A percentile compares a stretch with the other conserved stretches of the same genome.
Conservation (phyloP, 176 grass and related monocot genomes). For the Melocanna baccifera region DNA sequence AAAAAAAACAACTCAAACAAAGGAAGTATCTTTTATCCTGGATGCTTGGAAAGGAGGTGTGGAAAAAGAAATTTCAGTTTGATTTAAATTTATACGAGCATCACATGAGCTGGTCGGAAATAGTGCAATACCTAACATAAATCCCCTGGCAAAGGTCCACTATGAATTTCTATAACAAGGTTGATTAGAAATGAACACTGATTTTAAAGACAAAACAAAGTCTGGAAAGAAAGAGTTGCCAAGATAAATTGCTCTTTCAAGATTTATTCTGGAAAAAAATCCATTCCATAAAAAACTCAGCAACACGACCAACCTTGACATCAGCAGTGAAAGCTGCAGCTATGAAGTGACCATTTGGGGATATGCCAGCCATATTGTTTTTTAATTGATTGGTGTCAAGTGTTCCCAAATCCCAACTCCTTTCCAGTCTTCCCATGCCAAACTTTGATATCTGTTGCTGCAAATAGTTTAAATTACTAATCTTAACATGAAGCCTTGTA, state of each 20-base stretch:
- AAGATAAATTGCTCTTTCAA: background rate
- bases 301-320: constrained; percentile 71
- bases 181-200: background rate
- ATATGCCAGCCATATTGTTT: constrained; percentile 97
- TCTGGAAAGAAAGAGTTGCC: background rate
- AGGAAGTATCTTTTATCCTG: background rate
- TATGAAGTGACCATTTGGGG: constrained; percentile 91
- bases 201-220: background rate
- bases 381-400: constrained; percentile 95
- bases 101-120: background rate
- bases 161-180: background rate
- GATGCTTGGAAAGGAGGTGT: background rate
- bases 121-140: background rate
- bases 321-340: constrained; percentile 98
- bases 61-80: background rate
- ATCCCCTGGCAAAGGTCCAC: background rate
- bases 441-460: constrained; percentile 93
- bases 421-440: constrained; percentile 97
- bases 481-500: background rate
- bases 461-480: constrained; percentile 27
- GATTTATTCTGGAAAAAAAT: background rate
- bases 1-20: background rate
- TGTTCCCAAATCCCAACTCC: constrained; percentile 70
- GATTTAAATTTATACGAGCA: background rate
- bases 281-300: background rate